These are phyloP conservation scores for Cadophora malorum DNA, from an alignment of 2,329 filamentous ascomycete species.

Conservation along the genomic window DNA sequence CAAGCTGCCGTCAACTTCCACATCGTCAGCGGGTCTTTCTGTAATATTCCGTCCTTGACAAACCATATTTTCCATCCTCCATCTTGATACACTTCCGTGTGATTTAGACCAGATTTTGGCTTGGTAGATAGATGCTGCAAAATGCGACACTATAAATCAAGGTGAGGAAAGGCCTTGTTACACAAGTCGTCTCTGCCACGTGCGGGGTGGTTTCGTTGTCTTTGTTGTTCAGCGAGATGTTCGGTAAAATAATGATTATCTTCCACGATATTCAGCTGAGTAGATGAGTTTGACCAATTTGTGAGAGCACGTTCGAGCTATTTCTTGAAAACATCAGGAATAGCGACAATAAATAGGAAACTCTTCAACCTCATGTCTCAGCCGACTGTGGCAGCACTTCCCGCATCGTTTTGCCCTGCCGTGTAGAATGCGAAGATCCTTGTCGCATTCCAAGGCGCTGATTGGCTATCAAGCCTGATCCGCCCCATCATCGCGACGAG, in stretches of 20 bases:
- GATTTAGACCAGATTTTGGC: no score
- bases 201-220: neutral
- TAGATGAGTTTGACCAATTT: neutral
- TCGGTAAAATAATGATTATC: no score
- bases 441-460: constrained; percentile 7
- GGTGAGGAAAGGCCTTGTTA: neutral
- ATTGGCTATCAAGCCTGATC: constrained; percentile 1
- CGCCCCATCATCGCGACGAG: neutral
- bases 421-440: constrained; percentile 20
- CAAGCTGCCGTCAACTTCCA: constrained; percentile 45
- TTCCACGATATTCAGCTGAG: neutral
- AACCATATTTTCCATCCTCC: constrained; percentile 41
- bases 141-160: neutral
- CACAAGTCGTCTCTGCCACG: neutral
- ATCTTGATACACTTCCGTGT: constrained; percentile 13
- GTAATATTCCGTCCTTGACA: neutral
- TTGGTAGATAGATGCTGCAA: neutral
- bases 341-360: constrained; percentile 14
- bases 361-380: neutral
- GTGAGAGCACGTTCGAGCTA: neutral
- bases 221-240: constrained; percentile 1
- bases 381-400: constrained; percentile 5
- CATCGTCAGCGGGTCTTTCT: neutral
- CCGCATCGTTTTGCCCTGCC: neutral
- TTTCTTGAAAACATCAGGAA: neutral